Evolutionary conservation across 805 yeast genomes (phyloP).

Genomic region (Kodamaea fukazawae): DNA sequence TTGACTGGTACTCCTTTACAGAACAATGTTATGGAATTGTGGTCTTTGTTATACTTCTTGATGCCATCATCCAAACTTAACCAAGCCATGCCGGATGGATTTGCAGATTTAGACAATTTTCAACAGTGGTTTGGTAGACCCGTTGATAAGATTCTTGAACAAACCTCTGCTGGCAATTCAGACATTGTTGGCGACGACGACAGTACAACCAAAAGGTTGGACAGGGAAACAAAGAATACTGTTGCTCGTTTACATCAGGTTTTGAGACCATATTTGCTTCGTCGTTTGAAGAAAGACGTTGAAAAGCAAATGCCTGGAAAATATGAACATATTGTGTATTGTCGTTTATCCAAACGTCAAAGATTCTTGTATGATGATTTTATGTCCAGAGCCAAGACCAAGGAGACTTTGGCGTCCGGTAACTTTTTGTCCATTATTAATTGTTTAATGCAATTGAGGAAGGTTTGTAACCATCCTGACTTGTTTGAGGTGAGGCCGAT

Average conservation of each 20-base stretch:
- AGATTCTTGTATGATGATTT: conserved; percentile 91
- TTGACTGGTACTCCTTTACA: conserved; percentile 97
- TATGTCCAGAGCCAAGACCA: conserved; percentile 94
- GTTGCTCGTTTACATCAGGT: conserved; percentile 90
- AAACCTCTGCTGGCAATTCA: conserved; percentile 36
- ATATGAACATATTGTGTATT: conserved; percentile 90
- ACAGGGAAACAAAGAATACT: conserved; percentile 77
- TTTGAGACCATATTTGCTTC: conserved; percentile 82
- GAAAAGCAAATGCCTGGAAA: conserved; percentile 99
- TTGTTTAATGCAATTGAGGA: conserved; percentile 95
- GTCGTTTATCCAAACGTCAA: conserved; percentile 90
- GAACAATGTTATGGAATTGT: conserved; percentile 88
- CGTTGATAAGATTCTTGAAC: conserved; percentile 87
- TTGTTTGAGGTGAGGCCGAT: conserved; percentile 94
- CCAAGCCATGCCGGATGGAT: conserved; percentile 87
- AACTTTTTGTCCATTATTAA: conserved; percentile 92
- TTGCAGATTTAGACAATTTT: conserved; percentile 92
- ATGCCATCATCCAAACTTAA: conserved; percentile 85
- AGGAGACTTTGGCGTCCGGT: conserved; percentile 89
- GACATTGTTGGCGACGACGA: conserved; percentile 45
- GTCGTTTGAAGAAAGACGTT: conserved; percentile 93
- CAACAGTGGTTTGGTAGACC: conserved; percentile 99
- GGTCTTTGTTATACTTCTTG: conserved; percentile 91
- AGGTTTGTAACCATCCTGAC: conserved; percentile 97
- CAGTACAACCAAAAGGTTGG: conserved; percentile 42